phyloP scores from a whole-genome alignment of 768 basidiomycete genomes.

The Lactarius vividus region DNA sequence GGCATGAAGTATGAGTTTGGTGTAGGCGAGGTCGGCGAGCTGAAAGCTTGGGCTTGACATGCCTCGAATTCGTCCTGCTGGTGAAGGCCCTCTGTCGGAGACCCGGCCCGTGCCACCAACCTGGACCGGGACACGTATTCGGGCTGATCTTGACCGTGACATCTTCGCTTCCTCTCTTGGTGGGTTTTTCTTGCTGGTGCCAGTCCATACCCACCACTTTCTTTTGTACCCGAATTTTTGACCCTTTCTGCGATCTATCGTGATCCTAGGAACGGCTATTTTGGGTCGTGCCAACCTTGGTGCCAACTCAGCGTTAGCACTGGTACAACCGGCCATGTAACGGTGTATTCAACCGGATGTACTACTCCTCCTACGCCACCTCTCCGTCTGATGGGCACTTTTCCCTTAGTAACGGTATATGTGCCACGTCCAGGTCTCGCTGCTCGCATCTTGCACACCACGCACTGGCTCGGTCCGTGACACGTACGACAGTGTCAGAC shows the following conservation, averaged over 20 bases:
- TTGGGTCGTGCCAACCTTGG: not conserved
- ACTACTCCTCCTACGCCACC: not conserved
- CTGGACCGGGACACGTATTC: not conserved
- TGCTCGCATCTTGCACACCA: not conserved
- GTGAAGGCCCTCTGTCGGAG: not conserved
- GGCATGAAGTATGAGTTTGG: slow-evolving; percentile 74
- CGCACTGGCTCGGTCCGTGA: not conserved
- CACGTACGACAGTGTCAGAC: not conserved
- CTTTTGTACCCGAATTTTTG: not conserved
- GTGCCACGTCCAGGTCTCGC: not conserved
- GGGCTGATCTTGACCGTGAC: not conserved
- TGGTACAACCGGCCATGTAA: not conserved
- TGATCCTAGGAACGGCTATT: not conserved
- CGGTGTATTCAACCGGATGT: not conserved
- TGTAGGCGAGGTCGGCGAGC: slow-evolving; percentile 59
- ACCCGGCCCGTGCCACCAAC: not conserved
- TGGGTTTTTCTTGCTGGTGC: not conserved
- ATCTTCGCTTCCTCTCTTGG: not conserved
- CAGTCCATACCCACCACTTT: not conserved
- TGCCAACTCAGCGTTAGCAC: not conserved
- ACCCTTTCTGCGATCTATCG: not conserved
- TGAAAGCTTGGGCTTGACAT: slow-evolving; percentile 39
- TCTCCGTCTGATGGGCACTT: not conserved
- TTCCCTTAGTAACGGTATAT: not conserved
- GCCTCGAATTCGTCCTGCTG: not conserved